Conservation (phyloP, 148 eudicot genomes). For the Vaccinium darrowii region DNA sequence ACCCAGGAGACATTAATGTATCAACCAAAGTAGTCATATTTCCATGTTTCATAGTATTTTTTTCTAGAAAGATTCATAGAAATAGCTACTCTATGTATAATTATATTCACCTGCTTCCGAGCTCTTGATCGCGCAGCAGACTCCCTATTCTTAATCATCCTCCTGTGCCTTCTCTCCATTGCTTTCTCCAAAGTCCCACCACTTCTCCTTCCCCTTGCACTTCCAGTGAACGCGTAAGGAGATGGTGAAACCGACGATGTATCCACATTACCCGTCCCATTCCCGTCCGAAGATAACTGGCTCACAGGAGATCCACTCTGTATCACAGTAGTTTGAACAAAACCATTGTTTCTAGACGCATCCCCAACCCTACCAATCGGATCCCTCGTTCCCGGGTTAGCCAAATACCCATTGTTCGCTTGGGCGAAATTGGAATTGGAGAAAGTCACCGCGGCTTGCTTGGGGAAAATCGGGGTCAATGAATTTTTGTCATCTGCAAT, state of each 20-base stretch:
- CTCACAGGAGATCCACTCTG: constrained; percentile 34
- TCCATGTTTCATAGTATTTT: neutral
- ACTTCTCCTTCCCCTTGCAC: constrained; percentile 31
- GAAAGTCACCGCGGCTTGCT: constrained; percentile 40
- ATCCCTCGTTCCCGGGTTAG: constrained; percentile 30
- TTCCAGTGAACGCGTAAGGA: constrained; percentile 23
- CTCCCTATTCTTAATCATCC: constrained; percentile 63
- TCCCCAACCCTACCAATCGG: constrained; percentile 17
- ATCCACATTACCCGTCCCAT: constrained; percentile 22
- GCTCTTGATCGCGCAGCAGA: constrained; percentile 64
- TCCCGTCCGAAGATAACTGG: constrained; percentile 24
- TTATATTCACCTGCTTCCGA: constrained; percentile 45
- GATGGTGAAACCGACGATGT: constrained; percentile 33
- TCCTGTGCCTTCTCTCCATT: constrained; percentile 48
- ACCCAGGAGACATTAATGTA: neutral
- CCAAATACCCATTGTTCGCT: constrained; percentile 23
- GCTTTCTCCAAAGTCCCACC: constrained; percentile 42
- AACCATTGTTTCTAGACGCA: constrained; percentile 18
- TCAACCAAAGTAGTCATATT: neutral
- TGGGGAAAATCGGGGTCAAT: constrained; percentile 41
- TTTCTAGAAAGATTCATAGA: neutral
- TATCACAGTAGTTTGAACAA: constrained; percentile 20
- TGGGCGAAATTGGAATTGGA: constrained; percentile 22
- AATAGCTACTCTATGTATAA: neutral
- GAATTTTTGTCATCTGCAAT: constrained; percentile 15